Evolutionary conservation across 2,329 filamentous ascomycete genomes (phyloP).

Genomic region (Tympanopsis confertula): DNA sequence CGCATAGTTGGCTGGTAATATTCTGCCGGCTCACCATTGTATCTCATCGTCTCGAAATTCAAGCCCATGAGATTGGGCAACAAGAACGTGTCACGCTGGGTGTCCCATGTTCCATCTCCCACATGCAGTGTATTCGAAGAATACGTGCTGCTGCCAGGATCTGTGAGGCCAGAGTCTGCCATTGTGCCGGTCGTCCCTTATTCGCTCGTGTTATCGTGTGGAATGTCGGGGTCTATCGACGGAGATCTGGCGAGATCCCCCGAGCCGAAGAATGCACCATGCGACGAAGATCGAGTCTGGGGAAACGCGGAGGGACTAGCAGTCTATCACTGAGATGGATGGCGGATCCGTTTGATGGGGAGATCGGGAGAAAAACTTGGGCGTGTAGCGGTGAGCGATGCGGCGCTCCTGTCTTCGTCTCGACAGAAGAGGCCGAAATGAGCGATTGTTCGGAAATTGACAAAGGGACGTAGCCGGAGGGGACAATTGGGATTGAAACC

Average conservation of each 20-base stretch:
- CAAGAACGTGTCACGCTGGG: constrained; percentile 47
- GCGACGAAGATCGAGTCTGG: constrained; percentile 11
- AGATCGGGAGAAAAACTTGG: too few relatives aligned
- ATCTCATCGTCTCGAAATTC: constrained; percentile 56
- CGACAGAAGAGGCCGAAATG: too few relatives aligned
- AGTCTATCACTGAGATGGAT: background rate
- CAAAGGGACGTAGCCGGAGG: too few relatives aligned
- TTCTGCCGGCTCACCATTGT: constrained; percentile 39
- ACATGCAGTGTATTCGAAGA: constrained; percentile 48
- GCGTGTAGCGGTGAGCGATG: too few relatives aligned
- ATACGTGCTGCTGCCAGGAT: constrained; percentile 49
- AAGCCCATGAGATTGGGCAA: constrained; percentile 51
- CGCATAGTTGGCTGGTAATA: constrained; percentile 1
- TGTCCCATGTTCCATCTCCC: constrained; percentile 57
- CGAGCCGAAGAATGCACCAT: constrained; percentile 27
- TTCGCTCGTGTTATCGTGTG: constrained; percentile 6
- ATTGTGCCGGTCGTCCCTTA: constrained; percentile 7
- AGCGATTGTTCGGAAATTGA: too few relatives aligned
- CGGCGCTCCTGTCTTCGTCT: too few relatives aligned
- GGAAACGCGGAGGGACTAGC: constrained; percentile 1
- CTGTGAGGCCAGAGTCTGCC: constrained; percentile 25
- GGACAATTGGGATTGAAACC: too few relatives aligned
- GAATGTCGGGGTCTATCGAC: constrained; percentile 22
- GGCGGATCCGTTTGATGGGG: too few relatives aligned
- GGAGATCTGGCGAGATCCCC: constrained; percentile 30